Percentiles rank a stretch among this genome's conserved stretches.
phyloP scores from a whole-genome alignment of 495 filamentous ascomycete genomes.

The Aspergillus ellipticus region DNA sequence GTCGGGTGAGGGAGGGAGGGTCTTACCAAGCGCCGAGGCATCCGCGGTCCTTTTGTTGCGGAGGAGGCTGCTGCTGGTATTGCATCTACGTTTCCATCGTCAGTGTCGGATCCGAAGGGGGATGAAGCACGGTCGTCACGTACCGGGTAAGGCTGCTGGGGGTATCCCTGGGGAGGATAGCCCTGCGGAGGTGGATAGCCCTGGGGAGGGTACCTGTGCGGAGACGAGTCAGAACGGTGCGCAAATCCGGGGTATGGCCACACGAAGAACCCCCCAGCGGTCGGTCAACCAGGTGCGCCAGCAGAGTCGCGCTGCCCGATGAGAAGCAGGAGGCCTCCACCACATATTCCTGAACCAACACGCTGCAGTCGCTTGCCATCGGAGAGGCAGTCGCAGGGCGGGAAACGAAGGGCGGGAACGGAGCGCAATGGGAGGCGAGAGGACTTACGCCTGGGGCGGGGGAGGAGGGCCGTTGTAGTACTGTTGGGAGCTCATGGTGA shows the following conservation, averaged over 20 bases:
- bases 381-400: neutral
- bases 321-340: neutral
- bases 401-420: neutral
- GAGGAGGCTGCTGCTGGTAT: conserved; percentile 59
- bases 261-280: neutral
- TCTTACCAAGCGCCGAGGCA: conserved; percentile 61
- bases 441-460: conserved; percentile 27
- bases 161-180: conserved; percentile 25
- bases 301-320: neutral
- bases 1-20: neutral
- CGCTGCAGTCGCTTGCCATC: neutral
- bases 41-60: conserved; percentile 48
- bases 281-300: neutral
- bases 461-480: conserved; percentile 25
- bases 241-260: neutral
- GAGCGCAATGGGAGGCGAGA: neutral
- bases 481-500: conserved; percentile 17
- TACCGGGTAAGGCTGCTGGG: conserved; percentile 17
- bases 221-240: neutral
- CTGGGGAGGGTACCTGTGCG: conserved; percentile 19
- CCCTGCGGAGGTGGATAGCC: conserved; percentile 18
- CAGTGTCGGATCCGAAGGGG: neutral
- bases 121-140: conserved; percentile 14
- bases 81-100: conserved; percentile 36
- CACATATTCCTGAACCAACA: neutral